Conservation (phyloP, 2,329 filamentous ascomycete genomes). For the Teratosphaeria gauchensis region DNA sequence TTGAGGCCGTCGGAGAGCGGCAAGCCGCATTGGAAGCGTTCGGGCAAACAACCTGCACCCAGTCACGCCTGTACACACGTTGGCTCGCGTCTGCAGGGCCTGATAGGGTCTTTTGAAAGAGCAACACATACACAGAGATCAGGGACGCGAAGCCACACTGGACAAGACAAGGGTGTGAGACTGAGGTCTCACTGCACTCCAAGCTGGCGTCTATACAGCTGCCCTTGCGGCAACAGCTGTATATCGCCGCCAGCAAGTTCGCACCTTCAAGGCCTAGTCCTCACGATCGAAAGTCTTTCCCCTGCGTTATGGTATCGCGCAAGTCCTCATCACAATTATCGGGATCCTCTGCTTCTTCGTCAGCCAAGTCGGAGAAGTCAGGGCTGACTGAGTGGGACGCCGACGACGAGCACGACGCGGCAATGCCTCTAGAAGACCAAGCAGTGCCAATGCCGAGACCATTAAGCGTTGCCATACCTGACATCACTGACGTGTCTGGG, state of each 20-base stretch:
- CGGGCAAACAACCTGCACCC: background rate
- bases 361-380: slow-evolving; percentile 14
- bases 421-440: slow-evolving; percentile 39
- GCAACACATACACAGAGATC: background rate
- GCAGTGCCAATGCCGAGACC: slow-evolving; percentile 22
- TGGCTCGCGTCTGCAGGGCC: background rate
- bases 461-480: slow-evolving; percentile 42
- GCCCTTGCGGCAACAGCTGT: slow-evolving; percentile 22
- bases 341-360: slow-evolving; percentile 16
- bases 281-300: slow-evolving; percentile 15
- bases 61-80: background rate
- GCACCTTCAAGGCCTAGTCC: slow-evolving; percentile 7
- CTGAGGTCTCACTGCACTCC: slow-evolving; percentile 15
- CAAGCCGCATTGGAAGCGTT: background rate
- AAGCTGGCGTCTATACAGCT: slow-evolving; percentile 26
- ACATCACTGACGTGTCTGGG: slow-evolving; percentile 28
- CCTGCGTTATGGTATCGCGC: slow-evolving; percentile 22
- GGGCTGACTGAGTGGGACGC: slow-evolving; percentile 27
- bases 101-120: background rate
- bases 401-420: slow-evolving; percentile 37
- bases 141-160: background rate
- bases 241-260: slow-evolving; percentile 10
- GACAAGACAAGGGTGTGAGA: background rate
- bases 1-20: background rate
- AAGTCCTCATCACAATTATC: slow-evolving; percentile 21